Base-by-base conservation (phyloP, 208 protist genomes). In the Angomonas desouzai region DNA sequence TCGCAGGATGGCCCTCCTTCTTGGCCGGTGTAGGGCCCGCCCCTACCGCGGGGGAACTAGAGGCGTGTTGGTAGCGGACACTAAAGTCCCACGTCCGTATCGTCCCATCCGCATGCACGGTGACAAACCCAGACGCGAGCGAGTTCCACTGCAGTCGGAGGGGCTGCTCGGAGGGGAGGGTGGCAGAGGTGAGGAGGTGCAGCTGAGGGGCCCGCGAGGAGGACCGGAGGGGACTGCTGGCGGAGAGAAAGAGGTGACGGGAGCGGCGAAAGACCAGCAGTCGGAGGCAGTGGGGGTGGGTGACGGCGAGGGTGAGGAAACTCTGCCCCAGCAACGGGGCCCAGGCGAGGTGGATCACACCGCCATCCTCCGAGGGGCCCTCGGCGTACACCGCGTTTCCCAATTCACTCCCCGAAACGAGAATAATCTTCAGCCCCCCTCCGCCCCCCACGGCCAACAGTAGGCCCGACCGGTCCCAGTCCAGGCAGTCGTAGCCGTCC, bases 111-210 rank as follows among this genome's bases (percentile, higher is more conserved):
- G 76, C 72, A 66, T 95, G 89, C 28, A 83, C 75, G 3, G 89
- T 93, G 23, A 87, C 74, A 55, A 95, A 89, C 59, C 86, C 79
- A 7, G 84, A 91, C 13, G 86, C 86, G 13, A 81, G 87, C 30
- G 76, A 77, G 59, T 93, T 92, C 87, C 89, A 95, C 53, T 80
- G 81, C 48, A 93, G 53, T 40, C 81, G 81, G 9, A 75, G 68
- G n/a, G 90, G 69, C 25, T 87, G 81, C 48, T 85, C 75, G 45
- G 77, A 83, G 25, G 59, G 25, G 22, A 81, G 61, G 36, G 75
- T 66, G 11, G 75, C 64, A 40, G 69, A 70, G 20, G 69, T 71
- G 62, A 88, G 47, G 28, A 85, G 56, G 28, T 79, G 72, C 18
- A 94, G 75, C 48, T 76, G 57, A 18, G 18, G 23, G n/a, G 36